These are phyloP conservation scores for Pyrrhoderma lamaoense DNA, from an alignment of 1,284 basidiomycete genomes.

Conservation along the genomic window DNA sequence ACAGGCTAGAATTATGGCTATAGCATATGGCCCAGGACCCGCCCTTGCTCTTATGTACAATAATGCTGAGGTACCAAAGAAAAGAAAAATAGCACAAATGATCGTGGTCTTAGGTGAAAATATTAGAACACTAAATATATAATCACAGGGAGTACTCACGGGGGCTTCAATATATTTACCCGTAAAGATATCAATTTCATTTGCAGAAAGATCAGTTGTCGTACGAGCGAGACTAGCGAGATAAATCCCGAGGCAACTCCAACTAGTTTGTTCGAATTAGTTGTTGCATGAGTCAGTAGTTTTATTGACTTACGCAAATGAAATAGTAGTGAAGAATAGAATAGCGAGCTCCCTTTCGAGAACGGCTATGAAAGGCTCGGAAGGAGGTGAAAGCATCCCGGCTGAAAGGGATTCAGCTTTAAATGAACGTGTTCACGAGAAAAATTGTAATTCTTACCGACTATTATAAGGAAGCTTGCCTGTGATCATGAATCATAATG, in stretches of 20 bases:
- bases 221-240: constrained; percentile 54
- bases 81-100: constrained; percentile 60
- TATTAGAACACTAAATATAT: constrained; percentile 1
- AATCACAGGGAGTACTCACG: constrained; percentile 29
- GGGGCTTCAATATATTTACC: constrained; percentile 55
- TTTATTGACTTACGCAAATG: constrained; percentile 69
- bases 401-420: constrained; percentile 31
- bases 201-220: constrained; percentile 35
- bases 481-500: constrained; percentile 6
- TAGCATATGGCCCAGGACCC: constrained; percentile 60
- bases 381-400: constrained; percentile 60
- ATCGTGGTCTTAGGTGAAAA: constrained; percentile 8
- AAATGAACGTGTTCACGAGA: not conserved
- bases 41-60: constrained; percentile 58
- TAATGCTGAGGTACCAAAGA: constrained; percentile 52
- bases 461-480: constrained; percentile 26
- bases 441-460: constrained; percentile 18
- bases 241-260: constrained; percentile 60
- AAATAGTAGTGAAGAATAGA: constrained; percentile 28
- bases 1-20: constrained; percentile 52
- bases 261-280: constrained; percentile 38
- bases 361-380: constrained; percentile 59
- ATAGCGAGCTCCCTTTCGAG: constrained; percentile 51
- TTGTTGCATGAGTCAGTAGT: too few relatives aligned
- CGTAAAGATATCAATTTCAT: constrained; percentile 31